phyloP scores from a whole-genome alignment of 805 yeast species.

The Sugiyamaella americana region DNA sequence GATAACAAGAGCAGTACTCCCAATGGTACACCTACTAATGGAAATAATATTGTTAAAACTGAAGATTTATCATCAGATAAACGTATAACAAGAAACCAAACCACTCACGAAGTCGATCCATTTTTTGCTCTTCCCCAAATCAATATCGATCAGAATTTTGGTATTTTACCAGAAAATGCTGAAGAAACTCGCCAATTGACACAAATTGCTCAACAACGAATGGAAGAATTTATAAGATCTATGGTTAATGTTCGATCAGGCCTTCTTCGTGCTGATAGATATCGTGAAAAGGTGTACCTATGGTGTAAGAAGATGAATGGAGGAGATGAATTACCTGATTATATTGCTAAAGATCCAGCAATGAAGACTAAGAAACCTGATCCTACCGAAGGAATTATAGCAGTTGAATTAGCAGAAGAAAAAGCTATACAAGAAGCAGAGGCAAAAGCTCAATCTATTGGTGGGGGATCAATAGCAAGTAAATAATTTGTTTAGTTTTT shows the following conservation, averaged over 20 bases:
- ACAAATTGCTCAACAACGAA: constrained; percentile 74
- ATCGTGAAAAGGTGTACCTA: constrained; percentile 58
- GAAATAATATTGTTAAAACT: constrained; percentile 10
- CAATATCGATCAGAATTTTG: constrained; percentile 43
- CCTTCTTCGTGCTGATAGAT: constrained; percentile 68
- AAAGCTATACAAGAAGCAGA: too few species aligned
- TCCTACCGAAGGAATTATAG: neutral
- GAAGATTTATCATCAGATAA: constrained; percentile 14
- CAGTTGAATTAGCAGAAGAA: neutral
- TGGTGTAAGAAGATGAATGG: constrained; percentile 89
- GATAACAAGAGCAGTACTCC: constrained; percentile 15
- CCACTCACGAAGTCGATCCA: constrained; percentile 43
- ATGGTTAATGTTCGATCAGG: constrained; percentile 69
- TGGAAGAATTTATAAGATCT: constrained; percentile 80
- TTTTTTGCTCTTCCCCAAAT: constrained; percentile 60
- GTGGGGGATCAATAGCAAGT: too few species aligned
- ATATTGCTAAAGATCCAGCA: constrained; percentile 11
- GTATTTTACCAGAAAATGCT: constrained; percentile 49
- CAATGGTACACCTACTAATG: constrained; percentile 10
- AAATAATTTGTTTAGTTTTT: too few species aligned
- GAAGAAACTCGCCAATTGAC: constrained; percentile 67
- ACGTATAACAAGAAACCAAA: constrained; percentile 27
- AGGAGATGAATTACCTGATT: constrained; percentile 30
- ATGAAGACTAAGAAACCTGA: neutral
- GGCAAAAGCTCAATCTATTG: too few species aligned